phyloP scores from a whole-genome alignment of 2,329 filamentous ascomycete species.

The Neofusicoccum kwambonambiense region DNA sequence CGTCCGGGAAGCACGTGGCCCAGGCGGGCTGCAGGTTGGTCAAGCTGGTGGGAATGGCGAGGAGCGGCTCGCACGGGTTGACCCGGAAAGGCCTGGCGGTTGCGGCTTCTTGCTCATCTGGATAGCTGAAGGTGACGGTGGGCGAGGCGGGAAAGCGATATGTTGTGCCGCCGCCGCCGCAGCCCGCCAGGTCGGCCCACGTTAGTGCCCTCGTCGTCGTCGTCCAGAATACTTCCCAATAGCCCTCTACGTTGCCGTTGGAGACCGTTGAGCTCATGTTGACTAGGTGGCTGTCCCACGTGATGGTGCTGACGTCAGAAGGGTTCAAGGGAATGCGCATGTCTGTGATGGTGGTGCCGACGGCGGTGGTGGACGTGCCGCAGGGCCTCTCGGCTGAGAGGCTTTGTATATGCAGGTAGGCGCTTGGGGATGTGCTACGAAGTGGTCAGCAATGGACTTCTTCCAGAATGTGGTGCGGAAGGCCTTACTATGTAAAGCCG shows the following conservation, averaged over 20 bases:
- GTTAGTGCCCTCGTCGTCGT: background rate
- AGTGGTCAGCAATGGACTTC: no score
- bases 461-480: no score
- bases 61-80: background rate
- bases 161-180: background rate
- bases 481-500: no score
- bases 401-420: background rate
- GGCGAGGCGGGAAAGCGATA: background rate
- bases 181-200: background rate
- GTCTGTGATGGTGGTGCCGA: background rate
- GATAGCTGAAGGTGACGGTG: background rate
- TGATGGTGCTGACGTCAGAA: slow-evolving; percentile 1
- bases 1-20: background rate
- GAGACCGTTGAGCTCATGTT: background rate
- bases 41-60: background rate
- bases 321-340: background rate
- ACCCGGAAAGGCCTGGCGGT: background rate
- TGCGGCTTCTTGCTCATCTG: background rate
- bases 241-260: background rate
- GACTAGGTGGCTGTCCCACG: background rate
- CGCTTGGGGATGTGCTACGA: background rate
- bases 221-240: background rate
- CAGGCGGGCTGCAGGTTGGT: background rate
- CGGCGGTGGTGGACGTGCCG: background rate
- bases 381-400: background rate